Conservation (phyloP, 179 eudicot species). For the Beta lomatogona region DNA sequence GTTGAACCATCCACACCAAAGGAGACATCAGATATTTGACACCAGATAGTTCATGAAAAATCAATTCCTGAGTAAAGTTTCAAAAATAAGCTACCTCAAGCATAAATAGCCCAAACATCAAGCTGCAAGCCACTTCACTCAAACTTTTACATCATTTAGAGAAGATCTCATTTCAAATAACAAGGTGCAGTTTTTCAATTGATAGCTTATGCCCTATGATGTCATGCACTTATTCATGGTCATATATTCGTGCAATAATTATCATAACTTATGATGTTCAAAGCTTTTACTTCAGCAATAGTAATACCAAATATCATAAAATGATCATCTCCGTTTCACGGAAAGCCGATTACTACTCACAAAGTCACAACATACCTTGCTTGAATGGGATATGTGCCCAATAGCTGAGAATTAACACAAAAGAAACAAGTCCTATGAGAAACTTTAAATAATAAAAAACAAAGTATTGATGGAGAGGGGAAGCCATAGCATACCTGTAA, state of each 20-base stretch:
- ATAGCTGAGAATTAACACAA: constrained; percentile 65
- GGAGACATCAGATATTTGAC: neutral
- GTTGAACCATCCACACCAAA: neutral
- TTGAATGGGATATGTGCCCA: constrained; percentile 72
- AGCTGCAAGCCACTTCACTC: neutral
- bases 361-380: constrained; percentile 51
- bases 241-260: neutral
- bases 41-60: neutral
- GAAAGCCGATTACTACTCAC: neutral
- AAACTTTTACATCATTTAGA: neutral
- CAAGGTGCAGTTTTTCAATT: neutral
- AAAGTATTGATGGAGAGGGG: constrained; percentile 5
- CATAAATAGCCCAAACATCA: neutral
- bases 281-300: neutral
- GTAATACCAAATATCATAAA: neutral
- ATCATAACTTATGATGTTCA: neutral
- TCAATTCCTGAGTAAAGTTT: neutral
- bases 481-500: constrained; percentile 65
- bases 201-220: neutral
- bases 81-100: neutral
- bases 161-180: neutral
- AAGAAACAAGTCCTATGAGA: constrained; percentile 32
- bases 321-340: neutral
- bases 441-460: neutral
- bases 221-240: neutral